These are phyloP conservation scores for Phytophthora colocasiae DNA, from an alignment of 352 stramenopile species.

Conservation along the genomic window DNA sequence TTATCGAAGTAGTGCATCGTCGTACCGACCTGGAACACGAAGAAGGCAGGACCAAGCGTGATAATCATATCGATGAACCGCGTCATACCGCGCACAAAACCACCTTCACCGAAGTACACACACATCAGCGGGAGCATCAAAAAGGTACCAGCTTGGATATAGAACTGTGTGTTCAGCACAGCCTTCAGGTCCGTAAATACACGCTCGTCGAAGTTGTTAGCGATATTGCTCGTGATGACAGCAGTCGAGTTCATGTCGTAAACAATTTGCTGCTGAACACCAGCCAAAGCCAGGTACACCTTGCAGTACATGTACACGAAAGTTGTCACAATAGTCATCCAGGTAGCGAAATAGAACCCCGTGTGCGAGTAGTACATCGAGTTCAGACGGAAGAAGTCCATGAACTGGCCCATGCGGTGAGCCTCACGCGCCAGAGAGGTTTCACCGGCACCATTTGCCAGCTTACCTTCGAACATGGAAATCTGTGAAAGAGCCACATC, in stretches of 20 bases:
- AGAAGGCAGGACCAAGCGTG: constrained; percentile 74
- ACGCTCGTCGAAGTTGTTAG: constrained; percentile 62
- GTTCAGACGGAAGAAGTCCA: constrained; percentile 86
- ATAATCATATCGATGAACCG: constrained; percentile 83
- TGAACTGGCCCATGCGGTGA: constrained; percentile 82
- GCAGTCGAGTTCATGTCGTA: constrained; percentile 70
- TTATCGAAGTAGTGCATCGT: constrained; percentile 89
- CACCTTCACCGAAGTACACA: constrained; percentile 81
- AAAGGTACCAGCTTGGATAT: constrained; percentile 81
- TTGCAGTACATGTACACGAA: constrained; percentile 89
- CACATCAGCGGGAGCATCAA: constrained; percentile 77
- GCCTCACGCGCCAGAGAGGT: constrained; percentile 74
- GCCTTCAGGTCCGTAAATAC: constrained; percentile 70
- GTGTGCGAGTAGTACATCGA: constrained; percentile 90
- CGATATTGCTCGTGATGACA: constrained; percentile 64
- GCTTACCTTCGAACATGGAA: constrained; percentile 84
- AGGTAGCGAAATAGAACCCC: constrained; percentile 84
- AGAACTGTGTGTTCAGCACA: constrained; percentile 83
- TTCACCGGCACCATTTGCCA: constrained; percentile 80
- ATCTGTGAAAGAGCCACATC: constrained; percentile 85
- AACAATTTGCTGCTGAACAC: constrained; percentile 73
- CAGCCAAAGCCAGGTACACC: constrained; percentile 73
- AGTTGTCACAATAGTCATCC: constrained; percentile 85
- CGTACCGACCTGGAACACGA: constrained; percentile 84
- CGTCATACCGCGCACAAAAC: constrained; percentile 63